Evolutionary conservation across 208 protist species (phyloP).

Genomic region (Acanthamoeba royreba): DNA sequence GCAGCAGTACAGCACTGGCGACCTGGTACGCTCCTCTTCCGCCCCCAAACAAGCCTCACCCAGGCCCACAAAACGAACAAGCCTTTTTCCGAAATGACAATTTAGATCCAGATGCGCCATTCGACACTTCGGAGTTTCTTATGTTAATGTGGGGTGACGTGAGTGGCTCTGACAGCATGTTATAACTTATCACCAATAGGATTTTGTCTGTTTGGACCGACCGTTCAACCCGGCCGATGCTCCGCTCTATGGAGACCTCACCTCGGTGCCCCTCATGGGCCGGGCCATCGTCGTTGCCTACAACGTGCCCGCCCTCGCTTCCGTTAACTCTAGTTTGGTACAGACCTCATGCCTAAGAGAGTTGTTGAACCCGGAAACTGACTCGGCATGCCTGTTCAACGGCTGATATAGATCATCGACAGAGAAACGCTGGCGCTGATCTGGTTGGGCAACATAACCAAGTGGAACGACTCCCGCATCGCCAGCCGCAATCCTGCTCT

Average conservation of each 20-base stretch:
- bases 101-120: neutral
- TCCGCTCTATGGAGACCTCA: neutral
- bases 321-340: neutral
- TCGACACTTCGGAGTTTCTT: too few species aligned
- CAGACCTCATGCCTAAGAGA: too few species aligned
- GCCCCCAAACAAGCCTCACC: neutral
- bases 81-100: neutral
- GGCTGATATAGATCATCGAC: neutral
- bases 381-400: too few species aligned
- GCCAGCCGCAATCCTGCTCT: neutral
- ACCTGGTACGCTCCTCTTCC: neutral
- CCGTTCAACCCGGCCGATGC: neutral
- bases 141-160: neutral
- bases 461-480: neutral
- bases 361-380: too few species aligned
- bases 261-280: neutral
- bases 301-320: neutral
- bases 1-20: neutral
- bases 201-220: neutral
- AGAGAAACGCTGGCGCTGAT: neutral
- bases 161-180: too few species aligned
- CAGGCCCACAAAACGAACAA: neutral
- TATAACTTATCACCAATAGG: too few species aligned
- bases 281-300: neutral
- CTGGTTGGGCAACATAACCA: neutral